phyloP scores from a whole-genome alignment of 352 stramenopile species.

The Globisporangium abappressorium region DNA sequence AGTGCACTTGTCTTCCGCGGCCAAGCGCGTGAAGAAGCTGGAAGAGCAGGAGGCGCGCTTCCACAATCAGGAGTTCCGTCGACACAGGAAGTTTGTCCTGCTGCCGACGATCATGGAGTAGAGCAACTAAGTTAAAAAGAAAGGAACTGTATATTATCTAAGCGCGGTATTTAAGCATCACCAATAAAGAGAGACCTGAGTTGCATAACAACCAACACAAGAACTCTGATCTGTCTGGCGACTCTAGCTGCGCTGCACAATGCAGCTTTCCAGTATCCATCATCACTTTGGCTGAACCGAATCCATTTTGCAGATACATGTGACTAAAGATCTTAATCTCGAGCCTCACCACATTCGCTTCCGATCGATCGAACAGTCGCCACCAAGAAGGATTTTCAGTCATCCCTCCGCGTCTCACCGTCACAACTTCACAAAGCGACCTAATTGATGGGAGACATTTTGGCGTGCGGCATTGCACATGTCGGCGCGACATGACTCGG shows the following conservation, averaged over 20 bases:
- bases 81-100: conserved; percentile 35
- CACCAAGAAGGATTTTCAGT: not conserved
- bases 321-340: conserved; percentile 1
- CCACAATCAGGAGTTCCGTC: conserved; percentile 28
- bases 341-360: not conserved
- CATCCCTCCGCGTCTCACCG: not conserved
- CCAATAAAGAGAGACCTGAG: not conserved
- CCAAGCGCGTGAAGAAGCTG: conserved; percentile 82
- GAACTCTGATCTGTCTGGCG: not conserved
- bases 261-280: not conserved
- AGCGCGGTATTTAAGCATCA: conserved; percentile 14
- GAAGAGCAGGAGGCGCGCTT: conserved; percentile 79
- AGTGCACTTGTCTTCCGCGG: conserved; percentile 75
- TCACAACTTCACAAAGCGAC: not conserved
- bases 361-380: not conserved
- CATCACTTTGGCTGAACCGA: not conserved
- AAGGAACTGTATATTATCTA: conserved; percentile 9
- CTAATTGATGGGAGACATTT: not conserved
- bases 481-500: not conserved
- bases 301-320: not conserved
- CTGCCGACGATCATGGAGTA: conserved; percentile 54
- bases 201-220: not conserved
- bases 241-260: not conserved
- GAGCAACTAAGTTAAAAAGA: conserved; percentile 7
- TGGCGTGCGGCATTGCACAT: not conserved